Evolutionary conservation across 2,329 filamentous ascomycete species (phyloP).

Genomic region (Diaporthe ampelina): DNA sequence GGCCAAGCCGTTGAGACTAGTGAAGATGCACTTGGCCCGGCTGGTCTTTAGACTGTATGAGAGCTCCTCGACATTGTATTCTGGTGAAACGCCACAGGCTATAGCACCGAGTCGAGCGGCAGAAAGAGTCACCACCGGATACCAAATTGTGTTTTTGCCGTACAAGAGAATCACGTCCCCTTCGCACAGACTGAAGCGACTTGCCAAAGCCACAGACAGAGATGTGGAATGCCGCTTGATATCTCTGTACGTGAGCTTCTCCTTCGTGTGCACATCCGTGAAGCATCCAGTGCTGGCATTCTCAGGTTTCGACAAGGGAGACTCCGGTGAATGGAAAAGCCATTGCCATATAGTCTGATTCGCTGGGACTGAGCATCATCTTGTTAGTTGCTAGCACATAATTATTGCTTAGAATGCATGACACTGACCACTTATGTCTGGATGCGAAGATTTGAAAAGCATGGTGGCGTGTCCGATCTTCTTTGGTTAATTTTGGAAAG

Average conservation of each 20-base stretch:
- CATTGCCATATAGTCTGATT: slow-evolving; percentile 33
- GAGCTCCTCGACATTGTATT: slow-evolving; percentile 76
- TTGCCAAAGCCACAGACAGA: slow-evolving; percentile 36
- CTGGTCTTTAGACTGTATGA: slow-evolving; percentile 70
- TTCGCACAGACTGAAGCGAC: slow-evolving; percentile 19
- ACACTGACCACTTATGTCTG: slow-evolving; percentile 21
- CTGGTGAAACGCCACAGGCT: slow-evolving; percentile 71
- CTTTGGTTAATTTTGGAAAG: not conserved
- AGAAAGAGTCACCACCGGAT: slow-evolving; percentile 34
- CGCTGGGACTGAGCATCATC: slow-evolving; percentile 27
- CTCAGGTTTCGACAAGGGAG: not conserved
- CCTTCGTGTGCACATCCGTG: slow-evolving; percentile 28
- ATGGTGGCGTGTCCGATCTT: not conserved
- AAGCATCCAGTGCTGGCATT: slow-evolving; percentile 27
- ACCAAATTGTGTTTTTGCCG: slow-evolving; percentile 38
- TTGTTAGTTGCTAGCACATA: not conserved
- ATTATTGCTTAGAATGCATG: not conserved
- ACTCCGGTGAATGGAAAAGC: slow-evolving; percentile 33
- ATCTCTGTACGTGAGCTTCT: slow-evolving; percentile 23
- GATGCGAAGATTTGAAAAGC: slow-evolving; percentile 33
- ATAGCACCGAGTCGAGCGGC: slow-evolving; percentile 50
- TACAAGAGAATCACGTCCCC: slow-evolving; percentile 30
- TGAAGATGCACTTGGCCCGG: slow-evolving; percentile 70
- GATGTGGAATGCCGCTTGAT: slow-evolving; percentile 16
- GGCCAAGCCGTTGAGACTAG: slow-evolving; percentile 56